Conservation (phyloP, 1,284 basidiomycete species). For the Ceratobasidium sp. region DNA sequence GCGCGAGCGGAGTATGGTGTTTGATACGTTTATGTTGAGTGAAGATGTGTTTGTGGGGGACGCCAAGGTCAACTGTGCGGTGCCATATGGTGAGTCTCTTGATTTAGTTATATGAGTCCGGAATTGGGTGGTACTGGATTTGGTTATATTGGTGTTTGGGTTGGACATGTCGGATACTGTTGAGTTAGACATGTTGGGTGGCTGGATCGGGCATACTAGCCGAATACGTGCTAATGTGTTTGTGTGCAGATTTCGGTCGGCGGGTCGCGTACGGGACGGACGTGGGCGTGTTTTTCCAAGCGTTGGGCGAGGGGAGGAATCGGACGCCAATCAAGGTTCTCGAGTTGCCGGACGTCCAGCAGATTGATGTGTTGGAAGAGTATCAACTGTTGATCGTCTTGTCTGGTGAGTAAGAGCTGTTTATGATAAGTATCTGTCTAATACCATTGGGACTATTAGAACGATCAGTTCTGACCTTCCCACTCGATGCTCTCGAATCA, state of each 20-base stretch:
- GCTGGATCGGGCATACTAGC: too few relatives aligned
- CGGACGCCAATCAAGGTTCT: constrained; percentile 91
- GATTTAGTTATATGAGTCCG: constrained; percentile 7
- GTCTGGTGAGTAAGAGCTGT: constrained; percentile 66
- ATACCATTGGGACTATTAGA: constrained; percentile 58
- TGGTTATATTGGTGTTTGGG: too few relatives aligned
- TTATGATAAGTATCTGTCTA: constrained; percentile 1
- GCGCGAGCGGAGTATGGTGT: constrained; percentile 84
- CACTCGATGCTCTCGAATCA: constrained; percentile 90
- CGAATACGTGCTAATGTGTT: not conserved
- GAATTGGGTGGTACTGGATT: not conserved
- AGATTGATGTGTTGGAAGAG: constrained; percentile 96
- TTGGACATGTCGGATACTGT: too few relatives aligned
- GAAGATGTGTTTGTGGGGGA: constrained; percentile 86
- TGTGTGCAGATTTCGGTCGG: constrained; percentile 47
- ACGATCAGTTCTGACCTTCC: constrained; percentile 95
- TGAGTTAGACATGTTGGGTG: too few relatives aligned
- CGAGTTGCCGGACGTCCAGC: constrained; percentile 86
- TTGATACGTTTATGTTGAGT: constrained; percentile 85
- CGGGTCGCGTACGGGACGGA: constrained; percentile 95
- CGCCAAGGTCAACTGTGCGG: constrained; percentile 92
- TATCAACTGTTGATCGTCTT: constrained; percentile 95
- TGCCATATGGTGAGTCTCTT: constrained; percentile 86
- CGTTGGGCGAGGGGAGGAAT: constrained; percentile 73
- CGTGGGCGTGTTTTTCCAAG: constrained; percentile 94